These are phyloP conservation scores for Globisporangium echinulatum DNA, from an alignment of 352 stramenopile species.

Conservation along the genomic window DNA sequence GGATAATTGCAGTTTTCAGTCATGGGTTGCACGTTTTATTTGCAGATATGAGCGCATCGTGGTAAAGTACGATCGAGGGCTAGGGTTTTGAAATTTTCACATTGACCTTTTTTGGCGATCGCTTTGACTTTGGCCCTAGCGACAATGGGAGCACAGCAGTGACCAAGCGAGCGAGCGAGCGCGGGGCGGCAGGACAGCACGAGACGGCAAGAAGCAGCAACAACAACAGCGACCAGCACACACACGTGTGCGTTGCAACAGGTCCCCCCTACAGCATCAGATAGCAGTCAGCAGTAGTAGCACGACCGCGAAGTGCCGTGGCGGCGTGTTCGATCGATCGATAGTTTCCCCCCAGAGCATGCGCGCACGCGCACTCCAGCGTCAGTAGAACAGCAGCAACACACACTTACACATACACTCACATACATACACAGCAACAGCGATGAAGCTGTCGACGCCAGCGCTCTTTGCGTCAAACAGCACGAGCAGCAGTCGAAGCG, in stretches of 20 bases:
- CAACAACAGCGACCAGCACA: not conserved
- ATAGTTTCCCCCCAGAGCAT: conserved; percentile 2
- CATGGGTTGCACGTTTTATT: no score
- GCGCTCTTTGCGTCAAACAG: not conserved
- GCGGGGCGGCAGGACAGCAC: no score
- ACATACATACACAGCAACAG: not conserved
- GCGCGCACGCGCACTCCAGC: not conserved
- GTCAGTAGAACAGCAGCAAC: not conserved
- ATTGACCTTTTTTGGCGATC: conserved; percentile 12
- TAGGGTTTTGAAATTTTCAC: conserved; percentile 77
- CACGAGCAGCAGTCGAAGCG: not conserved
- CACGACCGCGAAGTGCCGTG: not conserved
- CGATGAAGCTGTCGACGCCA: not conserved
- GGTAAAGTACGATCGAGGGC: conserved; percentile 3
- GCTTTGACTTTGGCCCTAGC: not conserved
- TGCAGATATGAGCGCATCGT: no score
- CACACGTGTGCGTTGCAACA: not conserved
- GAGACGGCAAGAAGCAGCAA: not conserved
- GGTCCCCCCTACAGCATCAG: no score
- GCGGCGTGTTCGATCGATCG: not conserved
- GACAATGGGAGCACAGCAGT: not conserved
- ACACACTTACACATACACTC: not conserved
- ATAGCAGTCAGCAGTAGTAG: no score
- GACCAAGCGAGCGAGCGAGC: not conserved
- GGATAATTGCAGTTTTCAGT: no score